Percentiles rank a stretch among this genome's conserved stretches.
These are phyloP conservation scores for Pisolithus microcarpus DNA, from an alignment of 768 basidiomycete genomes.

Conservation along the genomic window DNA sequence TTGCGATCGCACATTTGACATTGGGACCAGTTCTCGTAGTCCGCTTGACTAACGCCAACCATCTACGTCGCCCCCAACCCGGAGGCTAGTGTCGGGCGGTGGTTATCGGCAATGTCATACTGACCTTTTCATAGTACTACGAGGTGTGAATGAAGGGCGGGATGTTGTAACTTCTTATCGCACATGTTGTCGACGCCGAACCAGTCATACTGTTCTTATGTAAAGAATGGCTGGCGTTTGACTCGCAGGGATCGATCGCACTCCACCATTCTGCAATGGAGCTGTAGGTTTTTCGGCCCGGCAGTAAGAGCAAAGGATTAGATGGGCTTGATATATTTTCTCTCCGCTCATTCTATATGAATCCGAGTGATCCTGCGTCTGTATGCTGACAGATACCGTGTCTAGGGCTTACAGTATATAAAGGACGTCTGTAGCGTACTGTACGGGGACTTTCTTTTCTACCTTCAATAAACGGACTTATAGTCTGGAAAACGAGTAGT, in stretches of 20 bases:
- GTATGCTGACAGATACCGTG: too few species aligned
- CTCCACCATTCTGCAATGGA: neutral
- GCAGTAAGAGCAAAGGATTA: too few species aligned
- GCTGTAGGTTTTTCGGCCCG: too few species aligned
- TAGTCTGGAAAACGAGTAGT: too few species aligned
- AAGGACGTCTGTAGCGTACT: too few species aligned
- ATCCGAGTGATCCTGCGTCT: too few species aligned
- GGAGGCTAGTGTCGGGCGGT: too few species aligned
- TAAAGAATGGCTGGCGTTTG: conserved; percentile 28
- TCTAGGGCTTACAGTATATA: too few species aligned
- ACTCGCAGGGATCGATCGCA: conserved; percentile 16
- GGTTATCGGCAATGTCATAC: neutral
- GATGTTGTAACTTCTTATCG: neutral
- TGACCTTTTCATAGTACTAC: conserved; percentile 26
- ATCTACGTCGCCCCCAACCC: conserved; percentile 55
- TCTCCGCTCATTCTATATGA: too few species aligned
- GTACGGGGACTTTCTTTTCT: too few species aligned
- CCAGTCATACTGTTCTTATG: conserved; percentile 45
- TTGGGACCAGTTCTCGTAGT: conserved; percentile 41
- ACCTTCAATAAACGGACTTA: too few species aligned
- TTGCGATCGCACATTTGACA: conserved; percentile 33
- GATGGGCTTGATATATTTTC: too few species aligned
- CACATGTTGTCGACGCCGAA: conserved; percentile 56
- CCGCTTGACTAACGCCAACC: conserved; percentile 63
- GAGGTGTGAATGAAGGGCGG: neutral